Evolutionary conservation across 192 early-diverging fungal genomes (phyloP).

Genomic region (Entomortierella beljakovae): DNA sequence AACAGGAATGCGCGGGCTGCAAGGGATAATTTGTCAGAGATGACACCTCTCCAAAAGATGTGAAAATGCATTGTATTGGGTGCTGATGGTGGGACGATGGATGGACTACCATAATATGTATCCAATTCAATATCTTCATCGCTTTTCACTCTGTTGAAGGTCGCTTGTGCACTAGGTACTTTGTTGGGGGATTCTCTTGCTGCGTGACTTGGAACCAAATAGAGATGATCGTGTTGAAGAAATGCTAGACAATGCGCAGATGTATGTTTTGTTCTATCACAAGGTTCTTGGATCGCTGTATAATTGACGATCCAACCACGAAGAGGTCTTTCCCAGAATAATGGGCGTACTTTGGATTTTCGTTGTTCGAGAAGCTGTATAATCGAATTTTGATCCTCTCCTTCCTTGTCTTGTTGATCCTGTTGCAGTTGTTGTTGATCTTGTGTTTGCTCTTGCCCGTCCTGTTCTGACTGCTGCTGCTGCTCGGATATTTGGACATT

Average conservation of each 20-base stretch:
- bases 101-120: neutral
- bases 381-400: neutral
- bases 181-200: slow-evolving; percentile 6
- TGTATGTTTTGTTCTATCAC: slow-evolving; percentile 28
- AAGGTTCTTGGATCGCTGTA: slow-evolving; percentile 30
- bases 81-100: neutral
- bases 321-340: slow-evolving; percentile 33
- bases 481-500: too few species aligned
- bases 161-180: neutral
- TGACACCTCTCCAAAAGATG: slow-evolving; percentile 51
- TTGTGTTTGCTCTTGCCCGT: too few species aligned
- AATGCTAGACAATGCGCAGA: slow-evolving; percentile 31
- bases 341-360: slow-evolving; percentile 8
- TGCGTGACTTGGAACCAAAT: slow-evolving; percentile 14
- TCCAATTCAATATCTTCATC: slow-evolving; percentile 1
- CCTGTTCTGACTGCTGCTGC: too few species aligned
- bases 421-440: neutral
- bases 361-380: neutral
- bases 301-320: slow-evolving; percentile 37
- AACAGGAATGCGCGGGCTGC: slow-evolving; percentile 43
- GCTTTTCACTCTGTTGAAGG: neutral
- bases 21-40: slow-evolving; percentile 47
- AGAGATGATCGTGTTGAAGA: slow-evolving; percentile 28
- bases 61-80: slow-evolving; percentile 29
- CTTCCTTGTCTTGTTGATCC: too few species aligned